Evolutionary conservation across 2,329 filamentous ascomycete genomes (phyloP), one percentile per base, ranked within the genome.

Genomic region (Chaetomiaceae sp.): DNA sequence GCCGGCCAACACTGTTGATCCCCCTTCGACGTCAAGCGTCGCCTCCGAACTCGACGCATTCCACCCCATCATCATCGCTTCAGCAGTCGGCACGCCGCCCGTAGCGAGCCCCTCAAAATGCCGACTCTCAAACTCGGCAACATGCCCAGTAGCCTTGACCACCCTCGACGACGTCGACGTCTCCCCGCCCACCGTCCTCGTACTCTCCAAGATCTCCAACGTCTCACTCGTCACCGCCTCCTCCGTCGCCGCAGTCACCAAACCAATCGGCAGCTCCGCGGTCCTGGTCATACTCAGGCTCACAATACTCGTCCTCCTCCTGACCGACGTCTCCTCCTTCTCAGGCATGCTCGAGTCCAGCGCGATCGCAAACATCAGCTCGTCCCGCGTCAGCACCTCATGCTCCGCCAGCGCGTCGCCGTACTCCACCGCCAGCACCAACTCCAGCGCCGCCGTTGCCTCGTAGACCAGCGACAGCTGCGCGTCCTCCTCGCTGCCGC

Each of bases 341-440:
- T 40, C 39, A 4, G 38, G 48, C 45, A 54, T 49, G 30, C 26
- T 47, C 9, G 44, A 50, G n/a, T 38, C 42, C 19, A 54, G 22
- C 20, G 38, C 41, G 1, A 53, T 19, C 3, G 49, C 35, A 15
- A 54, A 53, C 12, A 52, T 20, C 12, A 54, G 37, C n/a, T 42
- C 51, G 6, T 47, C 47, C 1, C 29, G 33, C 7, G 37, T 35
- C 7, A 45, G n/a, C 18, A 36, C 14, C 17, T 37, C 30, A 6
- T 40, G 22, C 27, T 19, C 22, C 6, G 18, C 39, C 11, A 24
- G 29, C 11, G 33, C 19, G 14, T 45, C 50, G 5, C 44, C 47
- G 14, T 47, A 47, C 37, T 54, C 43, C 9, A 43, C 47, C 14
- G 47, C 38, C 3, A 54, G n/a, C 17, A 48, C 40, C 24, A 54